Base-by-base conservation (phyloP, 108 stramenopile genomes). In the Skeletonema potamos region DNA sequence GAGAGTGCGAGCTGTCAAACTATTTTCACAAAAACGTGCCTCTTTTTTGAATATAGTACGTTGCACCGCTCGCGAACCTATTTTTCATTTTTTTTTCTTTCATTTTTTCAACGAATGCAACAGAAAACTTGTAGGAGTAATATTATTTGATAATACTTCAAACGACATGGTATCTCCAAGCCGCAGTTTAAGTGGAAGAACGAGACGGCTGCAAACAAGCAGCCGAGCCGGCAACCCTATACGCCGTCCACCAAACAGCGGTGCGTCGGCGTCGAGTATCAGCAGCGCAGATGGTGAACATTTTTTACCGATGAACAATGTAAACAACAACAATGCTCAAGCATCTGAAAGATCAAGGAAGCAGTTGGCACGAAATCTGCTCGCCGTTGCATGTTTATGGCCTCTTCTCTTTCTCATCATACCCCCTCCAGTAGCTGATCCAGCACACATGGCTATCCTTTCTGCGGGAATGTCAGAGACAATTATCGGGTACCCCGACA, bases 211-310 rank as follows among this genome's bases (percentile, higher is more conserved):
- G 22, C 48, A 51, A 22, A 15, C 48, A 51, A 22, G 22, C 22
- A 67, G 66, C 66, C 54, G 55, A 34, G 66, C 54, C n/a, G 66
- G 66, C 7, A 32, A 67, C 56, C 66, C 66, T 28, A 66, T 66
- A 20, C 66, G 66, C 32, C 66, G 66, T 56, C 51, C 66, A 34
- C 18, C 43, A 7, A 66, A 66, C 15, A 32, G 62, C 12, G 36
- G 36, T 15, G 39, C 39, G n/a, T 41, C 39, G 0, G 39, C 39
- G n/a, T 51, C 48, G 2, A 51, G 48, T 22, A 51, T 51, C 22
- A 51, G 48, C 17, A 51, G 48, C 22, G 22, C 22, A 6, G 48
- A 22, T 24, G 22, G 48, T 51, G 22, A 51, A 22, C 48, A 51
- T 24, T 51, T 51, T 22, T 51, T 51, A 51, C 48, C 48, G 9